Evolutionary conservation across 441 rosid species (phyloP).

Genomic region (Mallotus repandus): DNA sequence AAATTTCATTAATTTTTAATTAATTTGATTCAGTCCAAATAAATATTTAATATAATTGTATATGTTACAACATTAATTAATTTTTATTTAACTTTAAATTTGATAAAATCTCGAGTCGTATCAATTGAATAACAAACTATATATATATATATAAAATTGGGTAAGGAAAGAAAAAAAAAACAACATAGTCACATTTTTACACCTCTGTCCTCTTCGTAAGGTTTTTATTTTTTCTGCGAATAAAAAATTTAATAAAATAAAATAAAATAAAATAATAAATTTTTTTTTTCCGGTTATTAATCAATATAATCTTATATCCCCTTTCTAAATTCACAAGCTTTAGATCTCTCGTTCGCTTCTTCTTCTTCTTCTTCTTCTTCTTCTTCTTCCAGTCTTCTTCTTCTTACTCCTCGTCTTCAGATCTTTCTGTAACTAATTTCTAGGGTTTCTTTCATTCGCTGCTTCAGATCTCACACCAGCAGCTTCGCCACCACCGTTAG

Average conservation of each 20-base stretch:
- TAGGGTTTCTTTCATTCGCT: conserved; percentile 25
- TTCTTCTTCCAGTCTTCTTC: not conserved
- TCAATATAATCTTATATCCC: too few relatives aligned
- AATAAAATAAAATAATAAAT: too few relatives aligned
- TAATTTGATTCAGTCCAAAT: too few relatives aligned
- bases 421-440: not conserved
- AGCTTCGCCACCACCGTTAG: too few relatives aligned
- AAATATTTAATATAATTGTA: too few relatives aligned
- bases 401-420: not conserved
- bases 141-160: too few relatives aligned
- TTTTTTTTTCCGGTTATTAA: too few relatives aligned
- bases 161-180: not conserved
- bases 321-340: not conserved
- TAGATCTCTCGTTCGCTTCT: not conserved
- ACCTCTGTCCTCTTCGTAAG: not conserved
- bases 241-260: not conserved
- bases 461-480: conserved; percentile 51
- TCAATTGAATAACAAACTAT: too few relatives aligned
- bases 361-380: not conserved
- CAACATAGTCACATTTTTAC: not conserved
- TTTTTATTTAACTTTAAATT: too few relatives aligned
- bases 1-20: too few relatives aligned
- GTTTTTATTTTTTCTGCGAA: not conserved
- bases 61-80: too few relatives aligned
- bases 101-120: too few relatives aligned